These are phyloP conservation scores for Podila verticillata DNA, from an alignment of 192 early-diverging fungal species.

Conservation along the genomic window DNA sequence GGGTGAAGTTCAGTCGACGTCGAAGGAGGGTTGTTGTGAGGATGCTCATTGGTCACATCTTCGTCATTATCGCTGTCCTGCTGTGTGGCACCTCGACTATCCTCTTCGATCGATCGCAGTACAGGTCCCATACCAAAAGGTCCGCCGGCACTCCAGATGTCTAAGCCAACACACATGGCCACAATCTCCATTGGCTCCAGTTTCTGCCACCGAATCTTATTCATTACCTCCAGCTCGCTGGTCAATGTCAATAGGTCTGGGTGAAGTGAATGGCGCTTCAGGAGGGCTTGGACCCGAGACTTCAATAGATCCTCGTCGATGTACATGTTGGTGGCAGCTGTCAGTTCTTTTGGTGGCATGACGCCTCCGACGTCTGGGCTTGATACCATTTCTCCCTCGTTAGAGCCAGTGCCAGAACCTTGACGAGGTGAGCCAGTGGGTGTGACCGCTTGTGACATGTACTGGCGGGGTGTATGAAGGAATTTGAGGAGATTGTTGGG, in stretches of 20 bases:
- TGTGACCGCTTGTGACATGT: conserved; percentile 30
- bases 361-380: neutral
- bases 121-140: conserved; percentile 37
- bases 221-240: conserved; percentile 51
- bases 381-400: conserved; percentile 2
- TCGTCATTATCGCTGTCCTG: conserved; percentile 12
- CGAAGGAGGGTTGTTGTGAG: neutral
- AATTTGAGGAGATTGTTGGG: conserved; percentile 65
- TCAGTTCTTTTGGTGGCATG: conserved; percentile 18
- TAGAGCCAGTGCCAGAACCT: conserved; percentile 6
- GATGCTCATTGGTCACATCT: neutral
- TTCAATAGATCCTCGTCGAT: conserved; percentile 48
- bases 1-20: too few relatives aligned
- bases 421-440: conserved; percentile 34
- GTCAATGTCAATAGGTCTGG: conserved; percentile 58
- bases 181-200: conserved; percentile 68
- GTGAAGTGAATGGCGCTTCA: conserved; percentile 64
- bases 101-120: conserved; percentile 21
- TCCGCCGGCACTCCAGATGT: conserved; percentile 62
- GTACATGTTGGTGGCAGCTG: neutral
- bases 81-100: neutral
- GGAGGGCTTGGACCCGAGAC: conserved; percentile 45
- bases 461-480: conserved; percentile 53
- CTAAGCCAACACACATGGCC: conserved; percentile 64
- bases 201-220: conserved; percentile 64